Base-by-base conservation (phyloP, 1,284 basidiomycete genomes). In the Cerioporus squamosus region DNA sequence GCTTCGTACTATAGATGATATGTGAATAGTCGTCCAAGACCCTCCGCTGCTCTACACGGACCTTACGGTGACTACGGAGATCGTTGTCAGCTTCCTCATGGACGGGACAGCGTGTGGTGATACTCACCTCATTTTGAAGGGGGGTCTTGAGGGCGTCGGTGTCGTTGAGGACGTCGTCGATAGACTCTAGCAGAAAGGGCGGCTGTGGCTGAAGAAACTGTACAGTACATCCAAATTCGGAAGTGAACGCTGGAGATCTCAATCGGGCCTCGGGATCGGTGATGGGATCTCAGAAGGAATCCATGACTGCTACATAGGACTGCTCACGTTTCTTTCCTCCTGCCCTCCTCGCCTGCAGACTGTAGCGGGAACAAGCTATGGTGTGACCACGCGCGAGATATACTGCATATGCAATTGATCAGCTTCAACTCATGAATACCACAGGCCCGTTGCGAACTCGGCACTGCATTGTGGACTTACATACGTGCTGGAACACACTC, bases 1-100 rank as follows among this genome's bases (percentile, higher is more conserved):
- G 93, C 94, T 88, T 97, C 94, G 82, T 90, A 97, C 93, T 96
- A 36, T 15, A 72, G 31, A 47, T 12, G 7, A 15, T 14, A 22
- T 8, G 22, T 8, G 62, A 66, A 60, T 66, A 49, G 36, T 58
- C 60, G 63, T 56, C 54, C 57, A 43, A 51, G 49, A 43, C 39
- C 44, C 14, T 47, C 22, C 44, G 49, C 38, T 44, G 22, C 47
- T 59, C 51, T 53, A 23, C 20, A 71, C 75, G 64, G 55, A 77
- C 76, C 75, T 77, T 77, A 73, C 76, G 76, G 68, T 77, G 76
- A 73, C 76, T 77, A 44, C 10, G 31, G 57, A 43, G 38, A 22
- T 3, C 40, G 40, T 31, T 10, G 38, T 67, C 46, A 70, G 61
- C 48, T 10, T 39, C 3, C 9, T 14, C 24, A 24, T 39, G 56